Evolutionary conservation across 306 rosid species (phyloP).

Genomic region (Echinosophora koreensis): DNA sequence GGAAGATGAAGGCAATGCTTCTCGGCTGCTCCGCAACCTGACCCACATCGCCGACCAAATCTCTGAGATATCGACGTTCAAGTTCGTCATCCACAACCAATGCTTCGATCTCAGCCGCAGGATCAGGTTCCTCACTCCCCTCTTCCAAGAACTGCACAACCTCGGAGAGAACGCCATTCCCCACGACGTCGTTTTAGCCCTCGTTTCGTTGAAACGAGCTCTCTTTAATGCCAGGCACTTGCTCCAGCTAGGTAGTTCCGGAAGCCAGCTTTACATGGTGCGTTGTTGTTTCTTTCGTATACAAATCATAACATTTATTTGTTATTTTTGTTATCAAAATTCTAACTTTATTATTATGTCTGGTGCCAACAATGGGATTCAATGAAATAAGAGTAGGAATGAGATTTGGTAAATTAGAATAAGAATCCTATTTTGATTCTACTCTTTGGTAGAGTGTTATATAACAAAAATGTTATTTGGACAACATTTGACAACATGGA

Average conservation of each 20-base stretch:
- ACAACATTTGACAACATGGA: no score
- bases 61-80: slow-evolving; percentile 42
- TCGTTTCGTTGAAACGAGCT: slow-evolving; percentile 32
- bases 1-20: neutral
- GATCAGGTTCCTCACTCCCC: slow-evolving; percentile 48
- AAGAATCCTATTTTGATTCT: no score
- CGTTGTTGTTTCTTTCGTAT: no score
- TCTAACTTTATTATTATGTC: no score
- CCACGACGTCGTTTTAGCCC: slow-evolving; percentile 14
- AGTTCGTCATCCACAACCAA: slow-evolving; percentile 38
- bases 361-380: no score
- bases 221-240: slow-evolving; percentile 38
- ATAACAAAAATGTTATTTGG: no score
- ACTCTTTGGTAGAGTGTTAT: no score
- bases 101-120: slow-evolving; percentile 52
- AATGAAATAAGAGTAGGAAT: no score
- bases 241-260: slow-evolving; percentile 40
- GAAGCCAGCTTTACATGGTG: slow-evolving; percentile 58
- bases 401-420: no score
- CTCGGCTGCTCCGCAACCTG: slow-evolving; percentile 26
- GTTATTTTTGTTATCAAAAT: no score
- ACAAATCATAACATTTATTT: no score
- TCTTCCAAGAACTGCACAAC: slow-evolving; percentile 44
- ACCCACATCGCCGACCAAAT: slow-evolving; percentile 33
- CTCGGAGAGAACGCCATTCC: neutral